A percentile compares a stretch with the other conserved stretches of the same genome.
Evolutionary conservation across 2,329 filamentous ascomycete genomes (phyloP).

Genomic region (Aspergillus glaucus): DNA sequence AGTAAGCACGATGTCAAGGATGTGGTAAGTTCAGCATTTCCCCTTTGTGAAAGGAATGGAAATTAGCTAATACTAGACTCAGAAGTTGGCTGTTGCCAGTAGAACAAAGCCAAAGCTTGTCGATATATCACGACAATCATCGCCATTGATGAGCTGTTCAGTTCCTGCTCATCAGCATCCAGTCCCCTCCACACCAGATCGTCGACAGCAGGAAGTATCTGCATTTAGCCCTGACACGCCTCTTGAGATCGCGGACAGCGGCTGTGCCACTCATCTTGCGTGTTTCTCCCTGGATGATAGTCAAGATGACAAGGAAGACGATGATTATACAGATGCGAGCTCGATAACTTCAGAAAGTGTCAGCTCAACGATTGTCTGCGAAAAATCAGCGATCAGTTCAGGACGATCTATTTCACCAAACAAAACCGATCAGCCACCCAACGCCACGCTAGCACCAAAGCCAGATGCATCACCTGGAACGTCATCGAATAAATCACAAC

Average conservation of each 20-base stretch:
- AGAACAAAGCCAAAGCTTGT: conserved; percentile 33
- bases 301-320: conserved; percentile 21
- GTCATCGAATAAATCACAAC: conserved; percentile 19
- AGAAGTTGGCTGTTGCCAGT: conserved; percentile 31
- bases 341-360: conserved; percentile 22
- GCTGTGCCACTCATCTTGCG: conserved; percentile 25
- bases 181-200: conserved; percentile 30
- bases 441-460: conserved; percentile 10
- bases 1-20: not conserved
- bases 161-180: conserved; percentile 19
- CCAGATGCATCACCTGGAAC: conserved; percentile 10
- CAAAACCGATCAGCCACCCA: conserved; percentile 15
- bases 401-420: conserved; percentile 11
- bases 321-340: conserved; percentile 21
- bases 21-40: not conserved
- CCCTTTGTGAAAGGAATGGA: not conserved
- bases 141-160: conserved; percentile 20
- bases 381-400: conserved; percentile 14
- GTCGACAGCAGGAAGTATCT: conserved; percentile 29
- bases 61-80: not conserved
- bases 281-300: conserved; percentile 20
- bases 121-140: conserved; percentile 33
- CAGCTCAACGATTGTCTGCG: conserved; percentile 20
- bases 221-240: conserved; percentile 37
- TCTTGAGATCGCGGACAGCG: conserved; percentile 29